Evolutionary conservation across 768 basidiomycete genomes (phyloP), one percentile per base, ranked within the genome.

Genomic region (Boletus sp.): DNA sequence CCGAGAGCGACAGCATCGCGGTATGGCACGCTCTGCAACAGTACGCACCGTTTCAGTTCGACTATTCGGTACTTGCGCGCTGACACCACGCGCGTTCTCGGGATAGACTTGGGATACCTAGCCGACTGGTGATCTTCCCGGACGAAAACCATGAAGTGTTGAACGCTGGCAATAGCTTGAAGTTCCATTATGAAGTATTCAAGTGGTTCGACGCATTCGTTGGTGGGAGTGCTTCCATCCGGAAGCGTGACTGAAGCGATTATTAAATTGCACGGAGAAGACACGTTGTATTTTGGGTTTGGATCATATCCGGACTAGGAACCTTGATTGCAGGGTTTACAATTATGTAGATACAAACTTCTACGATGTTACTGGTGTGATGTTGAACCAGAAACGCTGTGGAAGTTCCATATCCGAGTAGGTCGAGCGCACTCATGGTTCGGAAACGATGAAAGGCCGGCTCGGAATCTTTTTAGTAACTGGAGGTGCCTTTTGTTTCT

Each of bases 131-230:
- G 11, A 80, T 92, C 57, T 94, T 94, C 80, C 90, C 92, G 0
- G 84, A 89, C 62, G 94, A 96, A 74, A 96, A 94, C 62, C 94
- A 96, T 68, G 93, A 94, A 94, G 92, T 92, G 28, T 64, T 91
- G 58, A 81, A 90, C 52, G 88, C 87, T 57, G 86, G 85, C 52
- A 92, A 92, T 63, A 89, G 91, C 67, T 75, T 96, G 70, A 93
- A 94, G 70, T 98, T 96, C 95, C 92, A 98, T 73, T 78, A 89
- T 61, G 96, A 99, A 71, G 89, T 98, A 11, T 88, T 99, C 75
- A 80, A 83, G 57, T 98, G 93, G 93, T 87, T 97, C 59, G 83
- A 88, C 55, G 72, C 83, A 65, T 90, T 80, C 63, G 77, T 87
- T 12, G 85, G 83, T 39, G 50, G 67, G 28, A 59, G 52, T 7